Conservation (phyloP, 768 basidiomycete species). For the Panellus pusillus region DNA sequence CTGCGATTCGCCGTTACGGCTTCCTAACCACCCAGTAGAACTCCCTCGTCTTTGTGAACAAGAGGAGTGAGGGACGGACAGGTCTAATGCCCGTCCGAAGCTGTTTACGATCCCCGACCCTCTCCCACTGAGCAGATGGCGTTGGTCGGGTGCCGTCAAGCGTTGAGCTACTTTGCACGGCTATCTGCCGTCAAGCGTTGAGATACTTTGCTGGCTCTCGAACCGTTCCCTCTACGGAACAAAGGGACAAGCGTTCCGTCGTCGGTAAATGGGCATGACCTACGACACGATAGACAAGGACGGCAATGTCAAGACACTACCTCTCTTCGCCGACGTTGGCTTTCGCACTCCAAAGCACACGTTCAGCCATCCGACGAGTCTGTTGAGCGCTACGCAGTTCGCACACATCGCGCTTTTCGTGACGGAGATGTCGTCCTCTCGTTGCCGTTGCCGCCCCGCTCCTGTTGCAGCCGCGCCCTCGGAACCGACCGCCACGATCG, state of each 20-base stretch:
- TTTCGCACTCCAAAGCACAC: slow-evolving; percentile 94
- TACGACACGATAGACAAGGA: slow-evolving; percentile 98
- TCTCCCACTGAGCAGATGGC: too few species aligned
- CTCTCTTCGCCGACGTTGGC: slow-evolving; percentile 94
- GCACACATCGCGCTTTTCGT: slow-evolving; percentile 98
- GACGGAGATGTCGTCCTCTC: slow-evolving; percentile 84
- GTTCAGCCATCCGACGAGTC: slow-evolving; percentile 92
- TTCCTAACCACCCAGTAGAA: too few species aligned
- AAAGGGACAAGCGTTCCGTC: slow-evolving; percentile 96
- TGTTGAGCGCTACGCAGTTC: slow-evolving; percentile 97
- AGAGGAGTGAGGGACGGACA: too few species aligned
- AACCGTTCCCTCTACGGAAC: too few species aligned
- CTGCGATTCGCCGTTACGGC: too few species aligned
- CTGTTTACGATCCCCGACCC: too few species aligned
- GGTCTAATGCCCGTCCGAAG: too few species aligned
- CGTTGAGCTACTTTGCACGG: too few species aligned
- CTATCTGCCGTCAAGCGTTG: too few species aligned
- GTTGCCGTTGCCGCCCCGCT: slow-evolving; percentile 40
- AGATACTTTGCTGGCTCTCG: too few species aligned
- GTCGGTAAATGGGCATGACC: slow-evolving; percentile 99
- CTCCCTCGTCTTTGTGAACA: too few species aligned
- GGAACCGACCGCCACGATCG: slow-evolving; percentile 68
- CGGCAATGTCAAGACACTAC: slow-evolving; percentile 92
- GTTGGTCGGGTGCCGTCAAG: too few species aligned
- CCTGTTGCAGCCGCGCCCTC: slow-evolving; percentile 51